Evolutionary conservation across 1,139 yeast species (phyloP), one percentile per base, ranked within the genome.

Genomic region (Arxiozyma heterogenica): DNA sequence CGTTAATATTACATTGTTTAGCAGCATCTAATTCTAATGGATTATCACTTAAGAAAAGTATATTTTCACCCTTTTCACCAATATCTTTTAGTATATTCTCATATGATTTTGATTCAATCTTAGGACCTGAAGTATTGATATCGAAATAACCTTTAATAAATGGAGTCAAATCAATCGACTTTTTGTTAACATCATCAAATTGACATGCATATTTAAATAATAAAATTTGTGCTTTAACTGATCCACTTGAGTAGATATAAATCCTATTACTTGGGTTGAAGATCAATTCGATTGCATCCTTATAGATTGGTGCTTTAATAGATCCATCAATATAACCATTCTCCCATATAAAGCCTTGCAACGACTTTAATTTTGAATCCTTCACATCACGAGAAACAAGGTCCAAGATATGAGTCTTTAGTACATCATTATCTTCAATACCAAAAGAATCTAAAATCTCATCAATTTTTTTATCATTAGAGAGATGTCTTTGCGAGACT

Each of bases 241-340:
- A 84, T 0, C 98, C 98, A n/a, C 95, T 86, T 0, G 97, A 89
- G 70, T 91, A 91, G 21, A 91, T 89, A 65, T 77, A 87, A 0
- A 88, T 73, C 11, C 17, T 18, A 7, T 72, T 71, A 27, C 62
- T 59, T 1, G 63, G 62, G 1, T 63, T 54, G 53, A 73, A 63
- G 54, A 90, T 79, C 51, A 80, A 77, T 0, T 73, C 71, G 53
- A 87, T 76, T 1, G 95, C 93, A 68, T 91, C 98, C 0, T 65
- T 64, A 64, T 82, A 91, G 1, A 91, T 66, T 1, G 96, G 96
- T 0, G 96, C 94, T 62, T 74, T 75, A 58, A 91, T 76, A 57
- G 81, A 82, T 1, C 96, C 95, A 21, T 75, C 71, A 41, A 77
- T 81, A 68, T 90, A 91, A 2, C 97, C 98, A 47, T 73, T 66